phyloP scores from a whole-genome alignment of 176 grass and related monocot genomes.

The Musa troglodytarum region DNA sequence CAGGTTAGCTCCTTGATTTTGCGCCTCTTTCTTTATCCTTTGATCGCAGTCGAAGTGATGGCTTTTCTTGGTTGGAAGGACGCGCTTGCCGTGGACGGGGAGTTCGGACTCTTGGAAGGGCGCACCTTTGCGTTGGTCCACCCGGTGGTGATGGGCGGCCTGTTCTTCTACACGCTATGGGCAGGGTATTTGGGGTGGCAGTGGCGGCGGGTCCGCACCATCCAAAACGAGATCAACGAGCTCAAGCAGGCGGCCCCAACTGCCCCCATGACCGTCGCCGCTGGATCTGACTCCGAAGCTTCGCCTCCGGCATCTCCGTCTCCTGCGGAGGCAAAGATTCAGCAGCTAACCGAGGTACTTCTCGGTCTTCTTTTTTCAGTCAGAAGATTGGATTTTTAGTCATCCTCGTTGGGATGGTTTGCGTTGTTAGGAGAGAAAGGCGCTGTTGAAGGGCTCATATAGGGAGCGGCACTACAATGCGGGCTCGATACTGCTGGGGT shows the following conservation, averaged over 20 bases:
- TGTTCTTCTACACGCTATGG: slow-evolving; percentile 85
- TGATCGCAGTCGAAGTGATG: background rate
- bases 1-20: background rate
- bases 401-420: background rate
- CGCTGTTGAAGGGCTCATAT: slow-evolving; percentile 56
- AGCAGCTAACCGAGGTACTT: slow-evolving; percentile 50
- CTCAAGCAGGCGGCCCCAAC: slow-evolving; percentile 57
- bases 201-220: slow-evolving; percentile 75
- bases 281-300: background rate
- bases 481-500: slow-evolving; percentile 70
- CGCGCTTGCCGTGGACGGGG: slow-evolving; percentile 49
- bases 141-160: slow-evolving; percentile 65
- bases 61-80: slow-evolving; percentile 17
- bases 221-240: slow-evolving; percentile 79
- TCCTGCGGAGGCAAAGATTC: slow-evolving; percentile 50
- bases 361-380: background rate
- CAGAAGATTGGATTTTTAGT: background rate
- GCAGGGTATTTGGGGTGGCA: slow-evolving; percentile 89
- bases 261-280: slow-evolving; percentile 30
- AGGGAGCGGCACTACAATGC: slow-evolving; percentile 75
- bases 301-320: slow-evolving; percentile 19
- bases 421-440: slow-evolving; percentile 55
- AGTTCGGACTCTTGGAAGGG: slow-evolving; percentile 80
- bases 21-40: background rate
- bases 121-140: slow-evolving; percentile 63